These are phyloP conservation scores for Aegilops speltoides DNA, from an alignment of 176 grass and related monocot genomes.

Conservation along the genomic window DNA sequence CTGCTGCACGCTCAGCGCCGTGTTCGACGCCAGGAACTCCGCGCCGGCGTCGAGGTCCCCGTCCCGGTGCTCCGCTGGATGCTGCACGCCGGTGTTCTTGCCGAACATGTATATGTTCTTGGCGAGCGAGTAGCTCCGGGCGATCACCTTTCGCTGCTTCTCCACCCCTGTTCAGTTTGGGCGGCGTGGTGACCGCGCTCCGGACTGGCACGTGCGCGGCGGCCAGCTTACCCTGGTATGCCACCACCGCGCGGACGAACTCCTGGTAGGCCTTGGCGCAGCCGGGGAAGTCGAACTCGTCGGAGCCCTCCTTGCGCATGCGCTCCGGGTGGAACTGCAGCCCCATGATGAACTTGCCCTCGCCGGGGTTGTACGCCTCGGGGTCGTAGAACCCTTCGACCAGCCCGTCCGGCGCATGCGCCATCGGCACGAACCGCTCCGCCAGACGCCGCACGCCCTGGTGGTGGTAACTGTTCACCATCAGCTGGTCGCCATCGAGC, in stretches of 20 bases:
- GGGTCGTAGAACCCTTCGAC: conserved; percentile 86
- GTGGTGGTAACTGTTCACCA: conserved; percentile 98
- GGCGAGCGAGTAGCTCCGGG: conserved; percentile 70
- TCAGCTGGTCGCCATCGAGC: conserved; percentile 16
- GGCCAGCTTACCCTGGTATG: conserved; percentile 60
- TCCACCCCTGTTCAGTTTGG: conserved; percentile 55
- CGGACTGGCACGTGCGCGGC: background rate
- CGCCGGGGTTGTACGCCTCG: conserved; percentile 60
- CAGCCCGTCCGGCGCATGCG: conserved; percentile 63
- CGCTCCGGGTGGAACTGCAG: conserved; percentile 94
- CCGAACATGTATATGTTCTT: conserved; percentile 64
- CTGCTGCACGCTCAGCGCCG: conserved; percentile 73
- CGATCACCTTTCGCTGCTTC: conserved; percentile 57
- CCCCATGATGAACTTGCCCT: conserved; percentile 91
- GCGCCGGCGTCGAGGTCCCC: conserved; percentile 55
- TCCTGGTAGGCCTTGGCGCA: conserved; percentile 79
- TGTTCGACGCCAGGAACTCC: conserved; percentile 71
- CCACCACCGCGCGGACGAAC: conserved; percentile 75
- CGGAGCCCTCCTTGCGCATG: conserved; percentile 60
- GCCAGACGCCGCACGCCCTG: conserved; percentile 77
- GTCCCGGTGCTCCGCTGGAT: background rate
- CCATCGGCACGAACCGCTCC: conserved; percentile 78
- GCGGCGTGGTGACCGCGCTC: background rate
- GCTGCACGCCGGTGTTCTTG: background rate
- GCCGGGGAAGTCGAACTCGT: conserved; percentile 83